phyloP scores from a whole-genome alignment of 148 eudicot species.

The Polygonum aviculare region DNA sequence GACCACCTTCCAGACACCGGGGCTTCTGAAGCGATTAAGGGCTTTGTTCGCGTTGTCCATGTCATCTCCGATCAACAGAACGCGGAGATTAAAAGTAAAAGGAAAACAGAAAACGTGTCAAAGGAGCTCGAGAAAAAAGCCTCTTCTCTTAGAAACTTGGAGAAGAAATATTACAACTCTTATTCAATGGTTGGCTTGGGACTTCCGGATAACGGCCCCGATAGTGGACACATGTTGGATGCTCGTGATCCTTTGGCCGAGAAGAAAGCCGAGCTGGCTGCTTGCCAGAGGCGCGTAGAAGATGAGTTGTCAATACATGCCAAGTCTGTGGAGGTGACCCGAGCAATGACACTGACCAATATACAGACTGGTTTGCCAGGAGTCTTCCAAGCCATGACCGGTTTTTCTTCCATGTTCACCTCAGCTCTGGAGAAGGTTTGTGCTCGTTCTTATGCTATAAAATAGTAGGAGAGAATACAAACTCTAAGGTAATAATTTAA shows the following conservation, averaged over 20 bases:
- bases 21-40: slow-evolving; percentile 93
- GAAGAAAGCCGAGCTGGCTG: slow-evolving; percentile 72
- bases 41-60: slow-evolving; percentile 77
- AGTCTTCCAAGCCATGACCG: slow-evolving; percentile 89
- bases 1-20: slow-evolving; percentile 85
- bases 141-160: slow-evolving; percentile 65
- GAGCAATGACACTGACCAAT: slow-evolving; percentile 93
- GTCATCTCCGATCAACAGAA: slow-evolving; percentile 63
- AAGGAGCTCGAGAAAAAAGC: slow-evolving; percentile 92
- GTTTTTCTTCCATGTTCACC: slow-evolving; percentile 68
- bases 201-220: slow-evolving; percentile 40
- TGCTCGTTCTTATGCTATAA: slow-evolving; percentile 66
- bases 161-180: slow-evolving; percentile 76
- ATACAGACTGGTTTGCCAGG: slow-evolving; percentile 93
- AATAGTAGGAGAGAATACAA: slow-evolving; percentile 29
- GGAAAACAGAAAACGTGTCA: slow-evolving; percentile 61
- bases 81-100: slow-evolving; percentile 75
- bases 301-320: slow-evolving; percentile 83
- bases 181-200: slow-evolving; percentile 92
- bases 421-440: slow-evolving; percentile 75
- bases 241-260: slow-evolving; percentile 81
- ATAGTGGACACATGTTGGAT: slow-evolving; percentile 44
- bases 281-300: slow-evolving; percentile 70
- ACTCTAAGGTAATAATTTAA: neutral
- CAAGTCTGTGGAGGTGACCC: slow-evolving; percentile 86